Conservation (phyloP, 129 eudicot genomes). For the Chrysanthemum seticuspe region DNA sequence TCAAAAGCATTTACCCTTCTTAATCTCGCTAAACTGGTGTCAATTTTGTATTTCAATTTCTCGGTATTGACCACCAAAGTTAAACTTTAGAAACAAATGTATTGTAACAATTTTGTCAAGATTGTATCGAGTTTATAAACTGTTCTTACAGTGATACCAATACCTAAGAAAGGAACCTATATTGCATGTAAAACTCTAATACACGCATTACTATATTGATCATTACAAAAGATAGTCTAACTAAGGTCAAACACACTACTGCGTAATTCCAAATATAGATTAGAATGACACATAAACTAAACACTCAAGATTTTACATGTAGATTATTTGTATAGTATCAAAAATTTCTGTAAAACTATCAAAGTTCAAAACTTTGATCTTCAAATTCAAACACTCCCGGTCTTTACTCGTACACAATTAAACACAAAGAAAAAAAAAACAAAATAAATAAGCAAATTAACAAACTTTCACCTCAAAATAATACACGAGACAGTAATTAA, state of each 20-base stretch:
- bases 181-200: background rate
- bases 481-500: background rate
- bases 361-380: background rate
- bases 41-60: conserved; percentile 20
- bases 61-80: conserved; percentile 22
- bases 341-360: conserved; percentile 2
- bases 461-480: conserved; percentile 15
- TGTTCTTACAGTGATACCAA: conserved; percentile 1
- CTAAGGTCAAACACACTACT: too few species aligned
- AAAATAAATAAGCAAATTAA: conserved; percentile 7
- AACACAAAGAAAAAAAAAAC: conserved; percentile 22
- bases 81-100: conserved; percentile 10
- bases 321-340: background rate
- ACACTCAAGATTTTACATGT: background rate
- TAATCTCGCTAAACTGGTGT: background rate
- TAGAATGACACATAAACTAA: background rate
- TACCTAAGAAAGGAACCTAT: background rate
- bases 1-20: conserved; percentile 11
- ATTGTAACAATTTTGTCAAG: background rate
- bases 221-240: background rate
- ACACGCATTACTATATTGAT: conserved; percentile 1
- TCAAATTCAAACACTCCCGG: background rate
- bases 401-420: conserved; percentile 7
- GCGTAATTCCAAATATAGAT: background rate
- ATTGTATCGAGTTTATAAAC: background rate